Conservation (phyloP, 306 rosid species). For the Urtica urens region DNA sequence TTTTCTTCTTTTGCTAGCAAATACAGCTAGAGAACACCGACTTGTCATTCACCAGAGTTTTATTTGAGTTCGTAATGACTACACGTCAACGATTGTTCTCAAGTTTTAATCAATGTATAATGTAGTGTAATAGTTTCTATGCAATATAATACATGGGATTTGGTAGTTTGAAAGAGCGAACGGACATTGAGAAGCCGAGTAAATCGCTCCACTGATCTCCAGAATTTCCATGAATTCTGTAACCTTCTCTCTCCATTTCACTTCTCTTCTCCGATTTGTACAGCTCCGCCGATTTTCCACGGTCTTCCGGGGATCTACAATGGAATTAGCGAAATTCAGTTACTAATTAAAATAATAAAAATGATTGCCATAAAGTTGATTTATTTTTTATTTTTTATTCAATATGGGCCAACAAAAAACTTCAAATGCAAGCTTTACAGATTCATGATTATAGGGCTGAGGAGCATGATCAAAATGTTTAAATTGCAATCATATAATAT, state of each 20-base stretch:
- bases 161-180: constrained; percentile 85
- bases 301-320: constrained; percentile 55
- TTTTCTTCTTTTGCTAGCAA: too few relatives aligned
- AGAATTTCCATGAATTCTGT: constrained; percentile 70
- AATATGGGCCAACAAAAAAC: background rate
- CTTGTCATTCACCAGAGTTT: too few relatives aligned
- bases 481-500: constrained; percentile 6
- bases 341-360: constrained; percentile 3
- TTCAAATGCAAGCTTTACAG: constrained; percentile 2
- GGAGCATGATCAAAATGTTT: constrained; percentile 4
- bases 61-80: too few relatives aligned
- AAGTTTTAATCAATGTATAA: background rate
- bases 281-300: constrained; percentile 39
- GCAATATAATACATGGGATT: constrained; percentile 87
- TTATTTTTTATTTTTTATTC: background rate
- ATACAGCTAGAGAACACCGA: too few relatives aligned
- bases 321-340: constrained; percentile 13
- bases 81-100: background rate
- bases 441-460: constrained; percentile 3
- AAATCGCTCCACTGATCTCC: constrained; percentile 98
- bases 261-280: constrained; percentile 80
- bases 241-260: constrained; percentile 71
- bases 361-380: background rate
- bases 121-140: constrained; percentile 6
- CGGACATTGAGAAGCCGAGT: constrained; percentile 44